Conservation (phyloP, 208 protist genomes). For the Leishmania braziliensis region DNA sequence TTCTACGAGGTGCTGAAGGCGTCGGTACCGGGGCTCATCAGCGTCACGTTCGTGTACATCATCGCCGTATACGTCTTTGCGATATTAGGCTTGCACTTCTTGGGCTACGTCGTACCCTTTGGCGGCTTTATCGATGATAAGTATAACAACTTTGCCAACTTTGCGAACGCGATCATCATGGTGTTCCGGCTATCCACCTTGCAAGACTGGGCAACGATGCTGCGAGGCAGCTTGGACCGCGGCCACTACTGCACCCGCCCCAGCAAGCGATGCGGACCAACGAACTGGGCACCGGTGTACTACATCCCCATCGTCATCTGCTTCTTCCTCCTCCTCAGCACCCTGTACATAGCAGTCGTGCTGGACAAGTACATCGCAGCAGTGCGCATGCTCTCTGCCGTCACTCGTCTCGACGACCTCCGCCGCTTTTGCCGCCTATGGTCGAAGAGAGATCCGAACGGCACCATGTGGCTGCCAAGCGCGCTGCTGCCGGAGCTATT, state of each 20-base stretch:
- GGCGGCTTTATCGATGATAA: slow-evolving; percentile 69
- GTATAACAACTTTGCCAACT: slow-evolving; percentile 90
- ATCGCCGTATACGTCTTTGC: slow-evolving; percentile 89
- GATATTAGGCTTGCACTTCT: slow-evolving; percentile 87
- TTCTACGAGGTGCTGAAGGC: slow-evolving; percentile 69
- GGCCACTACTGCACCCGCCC: slow-evolving; percentile 48
- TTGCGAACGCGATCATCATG: slow-evolving; percentile 88
- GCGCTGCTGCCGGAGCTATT: slow-evolving; percentile 69
- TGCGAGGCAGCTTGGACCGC: slow-evolving; percentile 72
- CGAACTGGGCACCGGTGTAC: slow-evolving; percentile 85
- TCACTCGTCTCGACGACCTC: slow-evolving; percentile 77
- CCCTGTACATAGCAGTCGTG: slow-evolving; percentile 85
- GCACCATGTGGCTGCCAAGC: slow-evolving; percentile 63
- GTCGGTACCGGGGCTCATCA: slow-evolving; percentile 72
- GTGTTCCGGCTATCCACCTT: slow-evolving; percentile 86
- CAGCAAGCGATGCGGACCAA: slow-evolving; percentile 64
- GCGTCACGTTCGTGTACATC: slow-evolving; percentile 81
- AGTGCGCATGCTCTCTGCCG: slow-evolving; percentile 67
- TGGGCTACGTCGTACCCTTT: slow-evolving; percentile 82
- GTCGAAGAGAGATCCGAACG: slow-evolving; percentile 78
- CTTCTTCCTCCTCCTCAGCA: slow-evolving; percentile 74
- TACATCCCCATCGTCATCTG: slow-evolving; percentile 84
- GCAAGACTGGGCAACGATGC: slow-evolving; percentile 88
- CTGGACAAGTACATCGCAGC: slow-evolving; percentile 84
- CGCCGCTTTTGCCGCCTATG: slow-evolving; percentile 78